These are phyloP conservation scores for Podaxis pistillaris DNA, from an alignment of 768 basidiomycete genomes.

Conservation along the genomic window DNA sequence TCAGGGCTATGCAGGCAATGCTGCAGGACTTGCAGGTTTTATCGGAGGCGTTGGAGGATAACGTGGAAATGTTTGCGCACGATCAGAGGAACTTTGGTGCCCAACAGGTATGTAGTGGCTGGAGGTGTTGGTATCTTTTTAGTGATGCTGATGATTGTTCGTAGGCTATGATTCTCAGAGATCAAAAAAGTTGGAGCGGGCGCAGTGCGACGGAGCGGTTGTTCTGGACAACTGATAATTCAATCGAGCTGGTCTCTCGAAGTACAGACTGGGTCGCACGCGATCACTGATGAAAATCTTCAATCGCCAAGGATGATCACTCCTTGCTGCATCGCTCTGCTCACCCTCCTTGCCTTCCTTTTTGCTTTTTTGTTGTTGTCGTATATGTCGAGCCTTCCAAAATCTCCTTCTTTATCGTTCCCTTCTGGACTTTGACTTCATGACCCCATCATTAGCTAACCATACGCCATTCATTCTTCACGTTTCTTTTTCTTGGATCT, in stretches of 20 bases:
- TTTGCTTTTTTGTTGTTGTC: slow-evolving; percentile 10
- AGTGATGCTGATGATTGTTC: slow-evolving; percentile 7
- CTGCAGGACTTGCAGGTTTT: slow-evolving; percentile 85
- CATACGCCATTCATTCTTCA: slow-evolving; percentile 3
- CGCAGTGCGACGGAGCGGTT: slow-evolving; percentile 87
- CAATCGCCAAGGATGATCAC: too few species aligned
- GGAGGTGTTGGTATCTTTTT: not conserved
- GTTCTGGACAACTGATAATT: slow-evolving; percentile 92
- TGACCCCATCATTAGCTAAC: not conserved
- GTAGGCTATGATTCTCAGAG: slow-evolving; percentile 93
- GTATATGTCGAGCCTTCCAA: slow-evolving; percentile 11
- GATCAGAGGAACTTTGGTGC: slow-evolving; percentile 96
- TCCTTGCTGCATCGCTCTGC: slow-evolving; percentile 1
- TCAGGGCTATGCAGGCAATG: slow-evolving; percentile 81
- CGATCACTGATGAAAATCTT: slow-evolving; percentile 36
- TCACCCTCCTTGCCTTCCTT: not conserved
- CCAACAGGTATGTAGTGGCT: slow-evolving; percentile 69
- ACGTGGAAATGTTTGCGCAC: slow-evolving; percentile 87
- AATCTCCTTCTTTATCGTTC: slow-evolving; percentile 8
- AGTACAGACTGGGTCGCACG: slow-evolving; percentile 86
- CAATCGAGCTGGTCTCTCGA: slow-evolving; percentile 81
- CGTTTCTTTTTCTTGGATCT: slow-evolving; percentile 5
- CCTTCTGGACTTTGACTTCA: slow-evolving; percentile 6
- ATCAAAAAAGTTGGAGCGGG: slow-evolving; percentile 95
- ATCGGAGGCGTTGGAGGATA: slow-evolving; percentile 86